Base-by-base conservation (phyloP, 2,329 filamentous ascomycete species). In the Scytalidium lignicola region DNA sequence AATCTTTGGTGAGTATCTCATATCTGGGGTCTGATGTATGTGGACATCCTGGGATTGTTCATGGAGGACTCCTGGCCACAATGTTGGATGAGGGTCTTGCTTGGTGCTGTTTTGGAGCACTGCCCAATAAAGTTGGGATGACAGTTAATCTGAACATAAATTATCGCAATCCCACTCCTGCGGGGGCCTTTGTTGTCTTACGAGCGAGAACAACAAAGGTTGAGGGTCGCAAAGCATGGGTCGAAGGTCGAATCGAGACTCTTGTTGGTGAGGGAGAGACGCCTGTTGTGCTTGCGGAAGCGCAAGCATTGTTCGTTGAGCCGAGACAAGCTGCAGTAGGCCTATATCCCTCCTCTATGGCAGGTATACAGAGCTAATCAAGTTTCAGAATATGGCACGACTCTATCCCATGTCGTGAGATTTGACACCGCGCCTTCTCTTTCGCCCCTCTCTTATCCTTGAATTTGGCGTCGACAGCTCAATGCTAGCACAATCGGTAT, bases 161-260 rank as follows among this genome's bases (percentile, higher is more conserved):
- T 67, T 99, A 96, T 70, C 83, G 86, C 59, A 82, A 82, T 53
- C 93, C 93, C 3, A 85, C 87, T 41, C 82, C 79, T 59, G 90
- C 90, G 5, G 80, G 82, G 19, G 79, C 80, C 52, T 93, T 86
- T 63, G 73, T 95, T 23, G 88, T 95, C 41, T 70, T 99, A 51
- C 78, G 80, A 53, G 91, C 89, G 3, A 80, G 82, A 64, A 96
- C 91, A 18, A 84, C 80, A 9, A 91, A 86, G 71, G 87, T 92
- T 1, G 90, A 97, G 64, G 92, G 93, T 1, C 78, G 93, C 54
- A 97, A 97, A 73, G 92, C 90, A 12, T 96, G 90, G 90, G 90
- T 96, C 1, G 85, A 88, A 70, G 93, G 90, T 1, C 80, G 82
- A 58, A 84, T 97, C 60, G 90, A 96, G 76, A 85, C 88, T 48